phyloP scores from a whole-genome alignment of 2,329 filamentous ascomycete genomes.

The Balansia obtecta region DNA sequence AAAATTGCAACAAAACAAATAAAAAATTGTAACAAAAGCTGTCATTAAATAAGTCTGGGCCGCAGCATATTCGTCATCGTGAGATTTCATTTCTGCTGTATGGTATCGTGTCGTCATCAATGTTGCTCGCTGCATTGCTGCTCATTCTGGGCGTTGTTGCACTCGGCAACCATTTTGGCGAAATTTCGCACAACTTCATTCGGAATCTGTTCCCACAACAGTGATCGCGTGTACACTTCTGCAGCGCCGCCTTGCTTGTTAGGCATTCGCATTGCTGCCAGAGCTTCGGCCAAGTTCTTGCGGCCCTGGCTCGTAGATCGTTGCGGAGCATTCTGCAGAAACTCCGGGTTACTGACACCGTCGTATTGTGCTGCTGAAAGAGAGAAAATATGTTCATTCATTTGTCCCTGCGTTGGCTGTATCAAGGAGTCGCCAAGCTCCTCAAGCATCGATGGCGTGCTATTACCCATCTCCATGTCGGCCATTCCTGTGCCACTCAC shows the following conservation, averaged over 20 bases:
- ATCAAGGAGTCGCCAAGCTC: conserved; percentile 57
- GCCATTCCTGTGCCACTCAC: conserved; percentile 33
- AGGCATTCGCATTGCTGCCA: conserved; percentile 63
- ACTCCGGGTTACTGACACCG: conserved; percentile 55
- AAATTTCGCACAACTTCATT: conserved; percentile 86
- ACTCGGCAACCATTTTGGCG: conserved; percentile 78
- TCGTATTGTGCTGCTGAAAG: conserved; percentile 83
- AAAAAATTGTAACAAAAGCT: conserved; percentile 9
- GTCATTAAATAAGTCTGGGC: conserved; percentile 16
- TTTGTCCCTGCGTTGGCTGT: conserved; percentile 70
- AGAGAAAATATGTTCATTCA: conserved; percentile 77
- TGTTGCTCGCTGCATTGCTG: conserved; percentile 31
- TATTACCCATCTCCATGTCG: conserved; percentile 20
- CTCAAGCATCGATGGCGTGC: conserved; percentile 49
- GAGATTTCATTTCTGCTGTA: conserved; percentile 18
- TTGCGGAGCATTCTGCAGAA: conserved; percentile 44
- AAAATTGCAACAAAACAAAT: conserved; percentile 1
- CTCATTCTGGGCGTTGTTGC: conserved; percentile 37
- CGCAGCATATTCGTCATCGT: conserved; percentile 23
- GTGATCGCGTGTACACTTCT: conserved; percentile 83
- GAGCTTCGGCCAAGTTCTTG: conserved; percentile 66
- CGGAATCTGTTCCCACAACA: conserved; percentile 91
- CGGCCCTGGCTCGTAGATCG: conserved; percentile 50
- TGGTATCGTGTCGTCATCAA: conserved; percentile 24
- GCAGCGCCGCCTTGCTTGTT: conserved; percentile 58